Base-by-base conservation (phyloP, 2,329 filamentous ascomycete species). In the Massarina eburnea region DNA sequence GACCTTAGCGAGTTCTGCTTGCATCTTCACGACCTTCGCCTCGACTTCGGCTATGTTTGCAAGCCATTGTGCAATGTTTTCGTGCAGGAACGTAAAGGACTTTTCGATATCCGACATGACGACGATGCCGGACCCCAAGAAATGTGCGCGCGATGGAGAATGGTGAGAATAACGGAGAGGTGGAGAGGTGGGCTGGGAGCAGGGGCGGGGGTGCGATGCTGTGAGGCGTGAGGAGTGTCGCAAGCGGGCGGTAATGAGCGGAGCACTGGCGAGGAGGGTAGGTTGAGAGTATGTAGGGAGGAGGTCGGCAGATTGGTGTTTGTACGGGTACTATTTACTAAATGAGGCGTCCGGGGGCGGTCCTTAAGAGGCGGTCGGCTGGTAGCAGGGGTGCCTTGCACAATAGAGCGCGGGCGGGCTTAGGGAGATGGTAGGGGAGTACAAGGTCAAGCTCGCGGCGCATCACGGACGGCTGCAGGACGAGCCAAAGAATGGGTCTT, bases 41-140 rank as follows among this genome's bases (percentile, higher is more conserved):
- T 68, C 58, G 8, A 71, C 49, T 10, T 52, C 53, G 17, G 58
- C 45, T n/a, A 71, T 45, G 34, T 65, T 57, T 43, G 59, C 55
- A 41, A 70, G 54, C 70, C 70, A 73, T 59, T 62, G 50, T 10
- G 70, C 68, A 26, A 71, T 62, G 43, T 60, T 69, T 29, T 72
- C 67, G 32, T 66, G 60, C 26, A 73, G 59, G 46, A 57, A 71
- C 9, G 55, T 55, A 48, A 73, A 72, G 20, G 67, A 58, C 54
- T 67, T 67, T 34, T 66, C 58, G 22, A 66, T 63, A 34, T 71
- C 69, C 22, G 67, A 62, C 70, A 73, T 73, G 53, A 44, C 54
- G 53, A 39, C 43, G 45, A 22, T 17, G 46, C 38, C 24, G 47
- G 27, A 32, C 24, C 44, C 15, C 34, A 32, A 20, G 45, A 24